Conservation (phyloP, 2,329 filamentous ascomycete genomes). For the Pezicula rhizophila region DNA sequence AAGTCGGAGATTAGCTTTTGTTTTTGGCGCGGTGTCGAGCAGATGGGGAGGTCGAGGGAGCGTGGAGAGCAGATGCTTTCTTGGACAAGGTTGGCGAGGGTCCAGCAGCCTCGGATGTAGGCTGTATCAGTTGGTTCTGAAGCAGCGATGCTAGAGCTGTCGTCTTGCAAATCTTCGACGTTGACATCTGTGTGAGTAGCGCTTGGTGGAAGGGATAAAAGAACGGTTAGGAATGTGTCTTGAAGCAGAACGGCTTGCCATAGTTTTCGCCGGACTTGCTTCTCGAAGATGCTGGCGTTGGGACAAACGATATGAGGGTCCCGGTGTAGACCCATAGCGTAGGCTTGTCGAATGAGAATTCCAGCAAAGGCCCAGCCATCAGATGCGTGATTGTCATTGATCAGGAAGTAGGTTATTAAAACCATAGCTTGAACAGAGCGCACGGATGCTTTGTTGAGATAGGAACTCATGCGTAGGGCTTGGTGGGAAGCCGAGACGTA, state of each 20-base stretch:
- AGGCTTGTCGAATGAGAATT: conserved; percentile 69
- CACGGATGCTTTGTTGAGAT: conserved; percentile 68
- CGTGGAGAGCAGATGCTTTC: conserved; percentile 70
- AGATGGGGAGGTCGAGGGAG: conserved; percentile 68
- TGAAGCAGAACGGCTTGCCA: conserved; percentile 79
- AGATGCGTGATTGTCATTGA: conserved; percentile 79
- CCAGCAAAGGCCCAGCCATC: conserved; percentile 81
- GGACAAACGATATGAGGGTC: conserved; percentile 71
- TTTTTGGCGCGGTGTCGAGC: conserved; percentile 62
- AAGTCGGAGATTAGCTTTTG: conserved; percentile 65
- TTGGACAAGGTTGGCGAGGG: conserved; percentile 71
- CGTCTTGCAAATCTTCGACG: conserved; percentile 66
- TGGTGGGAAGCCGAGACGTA: conserved; percentile 77
- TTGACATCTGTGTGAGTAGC: conserved; percentile 75
- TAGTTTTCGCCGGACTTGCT: conserved; percentile 71
- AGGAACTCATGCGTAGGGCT: conserved; percentile 67
- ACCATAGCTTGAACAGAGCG: conserved; percentile 76
- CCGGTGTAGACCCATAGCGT: conserved; percentile 75
- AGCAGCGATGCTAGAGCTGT: conserved; percentile 49
- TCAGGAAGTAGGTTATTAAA: conserved; percentile 75
- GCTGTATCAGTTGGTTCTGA: conserved; percentile 60
- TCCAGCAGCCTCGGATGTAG: conserved; percentile 67
- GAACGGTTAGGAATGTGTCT: conserved; percentile 74
- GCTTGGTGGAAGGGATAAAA: conserved; percentile 70
- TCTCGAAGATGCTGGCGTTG: conserved; percentile 62